phyloP scores from a whole-genome alignment of 345 rosid genomes.

The Angophora floribunda region DNA sequence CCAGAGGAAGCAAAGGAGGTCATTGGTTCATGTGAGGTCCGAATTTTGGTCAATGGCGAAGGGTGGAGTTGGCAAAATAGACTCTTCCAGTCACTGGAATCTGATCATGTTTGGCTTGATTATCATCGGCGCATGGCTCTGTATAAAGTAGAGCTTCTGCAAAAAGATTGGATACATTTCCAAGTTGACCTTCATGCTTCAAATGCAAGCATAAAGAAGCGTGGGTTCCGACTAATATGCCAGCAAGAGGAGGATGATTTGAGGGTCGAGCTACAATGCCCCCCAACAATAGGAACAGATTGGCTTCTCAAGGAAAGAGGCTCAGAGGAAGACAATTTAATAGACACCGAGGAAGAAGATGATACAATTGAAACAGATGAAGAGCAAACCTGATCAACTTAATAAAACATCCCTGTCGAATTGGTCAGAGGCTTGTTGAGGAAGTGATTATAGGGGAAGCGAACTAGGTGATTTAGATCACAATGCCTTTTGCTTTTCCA shows the following conservation, averaged over 20 bases:
- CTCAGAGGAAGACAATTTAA: no score
- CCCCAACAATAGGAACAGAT: no score
- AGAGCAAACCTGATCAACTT: no score
- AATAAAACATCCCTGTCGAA: no score
- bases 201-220: fast-evolving
- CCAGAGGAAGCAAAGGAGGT: fast-evolving
- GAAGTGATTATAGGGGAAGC: no score
- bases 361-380: no score
- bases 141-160: no score
- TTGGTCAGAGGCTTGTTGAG: no score
- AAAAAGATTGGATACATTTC: not conserved
- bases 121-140: fast-evolving
- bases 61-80: fast-evolving
- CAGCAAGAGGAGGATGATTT: not conserved
- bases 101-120: not conserved
- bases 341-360: no score
- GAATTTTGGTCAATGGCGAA: fast-evolving
- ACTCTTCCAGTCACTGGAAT: fast-evolving
- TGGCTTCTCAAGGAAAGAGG: no score
- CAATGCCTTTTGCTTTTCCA: no score
- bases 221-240: not conserved
- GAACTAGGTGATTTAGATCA: no score
- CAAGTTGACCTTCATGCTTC: fast-evolving
- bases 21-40: fast-evolving
- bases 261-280: not conserved